A percentile compares a stretch with the other conserved stretches of the same genome.
These are phyloP conservation scores for Starmerella floris DNA, from an alignment of 805 yeast genomes.

Conservation along the genomic window DNA sequence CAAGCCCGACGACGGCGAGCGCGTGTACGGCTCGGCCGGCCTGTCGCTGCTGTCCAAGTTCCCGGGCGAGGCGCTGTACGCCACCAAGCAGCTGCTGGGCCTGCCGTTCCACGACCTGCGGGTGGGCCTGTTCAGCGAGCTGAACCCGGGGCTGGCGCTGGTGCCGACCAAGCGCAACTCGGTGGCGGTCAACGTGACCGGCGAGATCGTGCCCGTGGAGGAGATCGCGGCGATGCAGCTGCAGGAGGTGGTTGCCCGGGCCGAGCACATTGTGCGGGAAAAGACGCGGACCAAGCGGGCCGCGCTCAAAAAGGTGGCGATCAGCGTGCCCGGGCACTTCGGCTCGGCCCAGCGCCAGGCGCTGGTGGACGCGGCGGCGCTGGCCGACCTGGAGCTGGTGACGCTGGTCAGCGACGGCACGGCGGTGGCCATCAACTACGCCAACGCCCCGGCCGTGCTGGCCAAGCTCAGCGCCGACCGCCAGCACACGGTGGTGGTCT, in stretches of 20 bases:
- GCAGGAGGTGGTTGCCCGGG: slow-evolving; percentile 50
- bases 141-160: slow-evolving; percentile 48
- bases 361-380: slow-evolving; percentile 52
- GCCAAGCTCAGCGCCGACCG: slow-evolving; percentile 32
- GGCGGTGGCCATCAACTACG: slow-evolving; percentile 79
- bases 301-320: slow-evolving; percentile 47
- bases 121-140: slow-evolving; percentile 35
- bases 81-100: slow-evolving; percentile 63
- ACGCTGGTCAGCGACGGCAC: slow-evolving; percentile 78
- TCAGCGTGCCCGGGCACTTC: slow-evolving; percentile 67
- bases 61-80: slow-evolving; percentile 55
- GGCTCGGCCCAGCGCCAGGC: slow-evolving; percentile 54
- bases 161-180: slow-evolving; percentile 37
- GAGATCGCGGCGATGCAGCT: slow-evolving; percentile 77
- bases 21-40: slow-evolving; percentile 70
- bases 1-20: slow-evolving; percentile 31
- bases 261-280: slow-evolving; percentile 44
- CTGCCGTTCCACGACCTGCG: slow-evolving; percentile 32
- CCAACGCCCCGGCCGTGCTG: slow-evolving; percentile 35
- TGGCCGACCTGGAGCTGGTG: slow-evolving; percentile 48
- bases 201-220: slow-evolving; percentile 46
- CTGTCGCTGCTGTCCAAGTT: slow-evolving; percentile 54
- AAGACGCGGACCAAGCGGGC: slow-evolving; percentile 33
- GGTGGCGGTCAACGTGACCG: slow-evolving; percentile 42
- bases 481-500: slow-evolving; percentile 53